A percentile compares a stretch with the other conserved stretches of the same genome.
Conservation (phyloP, 768 basidiomycete species). For the Pholiota conissans region DNA sequence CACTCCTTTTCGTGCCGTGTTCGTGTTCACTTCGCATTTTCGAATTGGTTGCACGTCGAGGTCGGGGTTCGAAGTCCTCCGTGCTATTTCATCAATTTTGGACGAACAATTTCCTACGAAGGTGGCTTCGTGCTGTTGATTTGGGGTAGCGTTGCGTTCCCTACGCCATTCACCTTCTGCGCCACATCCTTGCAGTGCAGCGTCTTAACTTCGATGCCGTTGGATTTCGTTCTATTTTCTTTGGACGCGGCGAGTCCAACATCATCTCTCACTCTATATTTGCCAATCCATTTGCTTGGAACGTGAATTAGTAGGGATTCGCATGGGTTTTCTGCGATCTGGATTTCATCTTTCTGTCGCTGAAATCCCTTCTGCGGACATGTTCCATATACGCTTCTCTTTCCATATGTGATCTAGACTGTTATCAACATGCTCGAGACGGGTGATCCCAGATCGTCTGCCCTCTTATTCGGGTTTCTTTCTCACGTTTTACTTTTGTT, state of each 20-base stretch:
- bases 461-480: background rate
- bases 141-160: background rate
- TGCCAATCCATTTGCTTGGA: background rate
- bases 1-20: too few species aligned
- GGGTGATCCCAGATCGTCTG: too few species aligned
- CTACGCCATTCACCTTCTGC: background rate
- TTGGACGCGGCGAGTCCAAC: background rate
- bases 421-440: background rate
- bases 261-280: background rate
- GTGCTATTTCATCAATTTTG: background rate
- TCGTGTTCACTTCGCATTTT: too few species aligned
- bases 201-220: background rate
- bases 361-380: background rate
- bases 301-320: too few species aligned
- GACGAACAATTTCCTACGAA: too few species aligned
- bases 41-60: slow-evolving; percentile 5
- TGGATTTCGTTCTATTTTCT: background rate
- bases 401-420: background rate
- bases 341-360: too few species aligned
- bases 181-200: background rate
- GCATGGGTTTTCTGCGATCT: too few species aligned
- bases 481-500: background rate
- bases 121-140: too few species aligned
- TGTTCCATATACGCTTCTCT: background rate
- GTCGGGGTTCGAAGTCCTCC: background rate